These are phyloP conservation scores for Lathyrus aphaca DNA, from an alignment of 306 rosid species.

Conservation along the genomic window DNA sequence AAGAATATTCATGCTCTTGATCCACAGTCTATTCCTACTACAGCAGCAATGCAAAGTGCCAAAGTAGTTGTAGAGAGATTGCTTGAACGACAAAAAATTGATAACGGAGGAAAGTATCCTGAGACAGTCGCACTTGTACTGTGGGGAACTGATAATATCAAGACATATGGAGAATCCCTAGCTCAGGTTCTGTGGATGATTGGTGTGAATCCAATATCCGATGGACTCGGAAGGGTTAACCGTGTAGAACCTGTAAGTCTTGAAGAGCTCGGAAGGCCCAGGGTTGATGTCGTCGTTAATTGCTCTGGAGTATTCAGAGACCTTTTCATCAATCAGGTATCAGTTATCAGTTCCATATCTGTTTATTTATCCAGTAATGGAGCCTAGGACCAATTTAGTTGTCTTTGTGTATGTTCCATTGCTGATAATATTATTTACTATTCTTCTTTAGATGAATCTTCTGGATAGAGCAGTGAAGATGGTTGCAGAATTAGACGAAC, in stretches of 20 bases:
- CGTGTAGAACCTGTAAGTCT: slow-evolving; percentile 76
- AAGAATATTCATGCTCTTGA: slow-evolving; percentile 96
- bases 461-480: slow-evolving; percentile 95
- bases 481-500: slow-evolving; percentile 98
- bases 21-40: slow-evolving; percentile 91
- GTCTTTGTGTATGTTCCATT: not conserved
- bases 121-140: slow-evolving; percentile 94
- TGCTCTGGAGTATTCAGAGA: slow-evolving; percentile 99
- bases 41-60: slow-evolving; percentile 89
- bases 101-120: slow-evolving; percentile 65
- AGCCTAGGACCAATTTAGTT: no score
- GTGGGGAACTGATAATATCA: slow-evolving; percentile 99
- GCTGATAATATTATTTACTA: slow-evolving; percentile 29
- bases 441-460: slow-evolving; percentile 79
- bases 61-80: slow-evolving; percentile 55
- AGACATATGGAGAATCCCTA: slow-evolving; percentile 94
- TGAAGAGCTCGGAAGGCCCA: slow-evolving; percentile 99
- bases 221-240: slow-evolving; percentile 85
- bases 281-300: slow-evolving; percentile 95
- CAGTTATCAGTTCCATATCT: slow-evolving; percentile 2
- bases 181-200: slow-evolving; percentile 99
- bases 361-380: not conserved
- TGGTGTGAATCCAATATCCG: slow-evolving; percentile 85
- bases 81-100: slow-evolving; percentile 53
- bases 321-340: slow-evolving; percentile 97